A percentile compares a stretch with the other conserved stretches of the same genome.
Conservation (phyloP, 176 grass and related monocot species). For the Hordeum marinum region DNA sequence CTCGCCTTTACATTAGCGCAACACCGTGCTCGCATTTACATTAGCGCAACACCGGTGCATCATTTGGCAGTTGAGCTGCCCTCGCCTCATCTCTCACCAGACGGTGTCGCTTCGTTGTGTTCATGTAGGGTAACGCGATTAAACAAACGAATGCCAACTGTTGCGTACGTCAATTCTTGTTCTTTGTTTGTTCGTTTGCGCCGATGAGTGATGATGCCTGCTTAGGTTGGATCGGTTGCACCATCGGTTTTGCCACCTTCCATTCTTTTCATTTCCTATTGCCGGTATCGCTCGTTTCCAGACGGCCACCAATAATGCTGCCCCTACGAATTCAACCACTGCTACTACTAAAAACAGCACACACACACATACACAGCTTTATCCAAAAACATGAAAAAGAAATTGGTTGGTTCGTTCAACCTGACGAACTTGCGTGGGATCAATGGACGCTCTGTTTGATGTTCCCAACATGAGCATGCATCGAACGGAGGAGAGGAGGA, state of each 20-base stretch:
- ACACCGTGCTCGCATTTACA: too few species aligned
- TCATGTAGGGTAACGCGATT: neutral
- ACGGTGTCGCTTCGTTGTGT: neutral
- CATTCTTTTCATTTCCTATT: neutral
- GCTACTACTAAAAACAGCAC: neutral
- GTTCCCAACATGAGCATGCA: conserved; percentile 10
- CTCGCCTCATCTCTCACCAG: neutral
- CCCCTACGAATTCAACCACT: neutral
- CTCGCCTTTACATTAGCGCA: neutral
- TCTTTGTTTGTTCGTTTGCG: neutral
- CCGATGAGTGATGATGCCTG: neutral
- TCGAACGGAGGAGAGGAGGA: neutral
- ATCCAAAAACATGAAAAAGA: too few species aligned
- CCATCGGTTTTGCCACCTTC: conserved; percentile 9
- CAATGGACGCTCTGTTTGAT: neutral
- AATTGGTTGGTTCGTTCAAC: too few species aligned
- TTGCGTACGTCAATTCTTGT: neutral
- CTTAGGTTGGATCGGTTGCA: conserved; percentile 15
- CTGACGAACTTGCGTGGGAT: neutral
- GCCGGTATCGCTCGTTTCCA: neutral
- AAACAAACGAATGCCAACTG: neutral
- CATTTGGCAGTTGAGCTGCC: neutral
- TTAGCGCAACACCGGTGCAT: neutral
- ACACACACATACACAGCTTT: too few species aligned
- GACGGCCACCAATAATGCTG: conserved; percentile 28